A percentile compares a stretch with the other conserved stretches of the same genome.
These are phyloP conservation scores for Solanum hybrid DNA, from an alignment of 305 asterid species.

Conservation along the genomic window DNA sequence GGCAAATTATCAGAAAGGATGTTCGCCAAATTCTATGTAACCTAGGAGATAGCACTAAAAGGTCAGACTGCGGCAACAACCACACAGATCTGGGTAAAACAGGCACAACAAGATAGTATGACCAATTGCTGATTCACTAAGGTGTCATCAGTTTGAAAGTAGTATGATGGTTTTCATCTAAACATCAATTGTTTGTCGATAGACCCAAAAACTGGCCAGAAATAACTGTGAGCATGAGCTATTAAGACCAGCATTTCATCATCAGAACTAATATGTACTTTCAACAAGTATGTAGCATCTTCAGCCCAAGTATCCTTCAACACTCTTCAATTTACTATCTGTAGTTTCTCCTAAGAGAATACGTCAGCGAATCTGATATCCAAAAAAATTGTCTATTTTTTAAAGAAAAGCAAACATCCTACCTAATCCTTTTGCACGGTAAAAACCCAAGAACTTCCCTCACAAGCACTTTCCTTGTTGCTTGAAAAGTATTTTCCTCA, in stretches of 20 bases:
- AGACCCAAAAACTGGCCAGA: neutral
- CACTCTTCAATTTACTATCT: neutral
- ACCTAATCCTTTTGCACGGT: neutral
- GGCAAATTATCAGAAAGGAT: neutral
- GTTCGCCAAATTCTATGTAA: neutral
- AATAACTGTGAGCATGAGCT: neutral
- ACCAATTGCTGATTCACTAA: neutral
- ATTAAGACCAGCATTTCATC: neutral
- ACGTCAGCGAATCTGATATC: neutral
- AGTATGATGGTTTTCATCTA: neutral
- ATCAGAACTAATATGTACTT: neutral
- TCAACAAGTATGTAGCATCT: neutral
- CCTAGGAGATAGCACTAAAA: neutral
- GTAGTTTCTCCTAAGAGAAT: neutral
- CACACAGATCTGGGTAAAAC: neutral
- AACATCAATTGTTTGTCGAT: neutral
- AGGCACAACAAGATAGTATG: neutral
- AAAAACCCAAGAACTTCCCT: neutral
- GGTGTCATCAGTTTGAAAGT: neutral
- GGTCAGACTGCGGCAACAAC: neutral
- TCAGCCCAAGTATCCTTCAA: neutral
- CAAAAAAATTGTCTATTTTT: neutral
- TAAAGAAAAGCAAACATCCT: neutral
- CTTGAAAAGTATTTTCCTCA: neutral
- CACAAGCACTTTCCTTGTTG: neutral